Evolutionary conservation across 441 rosid genomes (phyloP).

Genomic region (Pelargonium myrrhifolium): DNA sequence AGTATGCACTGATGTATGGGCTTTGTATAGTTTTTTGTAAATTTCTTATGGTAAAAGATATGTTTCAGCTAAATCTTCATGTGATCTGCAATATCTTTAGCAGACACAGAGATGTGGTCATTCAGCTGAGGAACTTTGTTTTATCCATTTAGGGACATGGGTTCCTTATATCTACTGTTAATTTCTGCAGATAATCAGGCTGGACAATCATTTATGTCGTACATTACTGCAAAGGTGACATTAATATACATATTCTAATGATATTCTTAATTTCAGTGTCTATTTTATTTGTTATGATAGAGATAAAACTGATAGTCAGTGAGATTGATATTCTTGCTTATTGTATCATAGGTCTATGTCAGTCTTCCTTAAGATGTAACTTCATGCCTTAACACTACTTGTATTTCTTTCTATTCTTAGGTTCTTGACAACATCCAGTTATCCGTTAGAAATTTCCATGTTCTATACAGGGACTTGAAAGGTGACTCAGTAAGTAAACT

Average conservation of each 20-base stretch:
- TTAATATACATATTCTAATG: too few species aligned
- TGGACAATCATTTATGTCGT: constrained; percentile 70
- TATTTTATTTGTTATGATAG: background rate
- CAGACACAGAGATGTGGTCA: background rate
- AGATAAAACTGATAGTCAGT: background rate
- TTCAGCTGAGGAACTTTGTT: background rate
- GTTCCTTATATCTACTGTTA: constrained; percentile 11
- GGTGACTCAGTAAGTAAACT: constrained; percentile 46
- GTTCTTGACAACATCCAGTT: constrained; percentile 83
- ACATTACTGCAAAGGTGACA: constrained; percentile 74
- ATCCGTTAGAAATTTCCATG: constrained; percentile 69
- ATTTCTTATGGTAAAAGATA: background rate
- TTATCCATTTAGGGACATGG: background rate
- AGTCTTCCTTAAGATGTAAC: background rate
- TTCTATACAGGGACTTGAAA: constrained; percentile 48
- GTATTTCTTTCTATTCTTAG: constrained; percentile 28
- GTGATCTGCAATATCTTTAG: background rate
- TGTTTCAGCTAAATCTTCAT: background rate
- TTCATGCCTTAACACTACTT: background rate
- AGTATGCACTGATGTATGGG: background rate
- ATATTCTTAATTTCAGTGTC: too few species aligned
- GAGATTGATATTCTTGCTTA: background rate
- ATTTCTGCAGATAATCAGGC: constrained; percentile 59
- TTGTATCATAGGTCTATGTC: background rate
- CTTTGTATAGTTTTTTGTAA: background rate